Evolutionary conservation across 169 alveolate species (phyloP).

Genomic region (Plasmodium gaboni): DNA sequence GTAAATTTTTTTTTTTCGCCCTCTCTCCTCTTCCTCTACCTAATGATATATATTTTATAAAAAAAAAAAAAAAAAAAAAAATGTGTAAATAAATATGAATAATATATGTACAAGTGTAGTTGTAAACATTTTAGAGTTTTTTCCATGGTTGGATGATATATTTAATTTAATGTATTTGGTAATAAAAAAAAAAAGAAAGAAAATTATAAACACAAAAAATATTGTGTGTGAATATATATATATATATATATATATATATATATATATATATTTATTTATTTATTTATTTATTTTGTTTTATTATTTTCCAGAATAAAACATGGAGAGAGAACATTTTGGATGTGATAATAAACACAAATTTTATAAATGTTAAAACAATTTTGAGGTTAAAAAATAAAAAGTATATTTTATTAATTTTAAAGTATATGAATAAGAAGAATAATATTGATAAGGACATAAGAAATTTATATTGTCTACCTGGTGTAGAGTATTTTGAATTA

Average conservation of each 20-base stretch:
- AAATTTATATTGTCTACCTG: background rate
- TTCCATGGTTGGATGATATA: slow-evolving; percentile 43
- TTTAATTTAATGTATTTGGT: slow-evolving; percentile 43
- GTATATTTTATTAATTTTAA: slow-evolving; percentile 31
- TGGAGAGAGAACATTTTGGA: slow-evolving; percentile 35
- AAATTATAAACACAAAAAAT: too few species aligned
- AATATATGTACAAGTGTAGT: slow-evolving; percentile 23
- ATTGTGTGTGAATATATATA: background rate
- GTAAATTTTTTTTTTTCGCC: too few species aligned
- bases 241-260: background rate
- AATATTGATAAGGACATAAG: background rate
- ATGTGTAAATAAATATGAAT: slow-evolving; percentile 24
- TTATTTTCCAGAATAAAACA: slow-evolving; percentile 4
- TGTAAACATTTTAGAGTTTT: slow-evolving; percentile 20
- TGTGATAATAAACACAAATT: slow-evolving; percentile 26
- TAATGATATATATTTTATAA: background rate
- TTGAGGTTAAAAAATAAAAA: slow-evolving; percentile 32
- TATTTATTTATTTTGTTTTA: background rate
- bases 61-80: background rate
- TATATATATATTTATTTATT: background rate
- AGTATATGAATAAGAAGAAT: slow-evolving; percentile 20
- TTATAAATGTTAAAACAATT: slow-evolving; percentile 14
- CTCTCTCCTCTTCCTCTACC: too few species aligned
- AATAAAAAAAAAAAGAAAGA: background rate
- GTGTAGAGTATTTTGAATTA: background rate